Evolutionary conservation across 2,329 filamentous ascomycete genomes (phyloP).

Genomic region (Penicillium sclerotiorum): DNA sequence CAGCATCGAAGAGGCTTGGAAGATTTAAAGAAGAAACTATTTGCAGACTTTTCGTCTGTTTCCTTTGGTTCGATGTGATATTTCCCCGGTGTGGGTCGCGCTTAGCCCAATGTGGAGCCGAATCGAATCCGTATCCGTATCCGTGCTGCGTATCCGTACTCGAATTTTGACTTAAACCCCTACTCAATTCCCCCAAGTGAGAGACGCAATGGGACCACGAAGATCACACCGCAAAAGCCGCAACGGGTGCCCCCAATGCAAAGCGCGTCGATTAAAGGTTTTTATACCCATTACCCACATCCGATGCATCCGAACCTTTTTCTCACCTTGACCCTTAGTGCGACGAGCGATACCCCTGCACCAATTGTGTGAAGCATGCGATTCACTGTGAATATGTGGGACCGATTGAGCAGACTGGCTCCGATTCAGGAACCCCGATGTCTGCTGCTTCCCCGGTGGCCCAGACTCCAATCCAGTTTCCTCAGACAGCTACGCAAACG

Average conservation of each 20-base stretch:
- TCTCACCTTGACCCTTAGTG: conserved; percentile 21
- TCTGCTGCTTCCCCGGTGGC: conserved; percentile 7
- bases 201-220: conserved; percentile 25
- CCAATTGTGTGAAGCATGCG: conserved; percentile 28
- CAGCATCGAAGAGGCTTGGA: too few relatives aligned
- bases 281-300: neutral
- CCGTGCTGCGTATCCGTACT: conserved; percentile 17
- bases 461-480: conserved; percentile 7
- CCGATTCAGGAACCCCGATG: neutral
- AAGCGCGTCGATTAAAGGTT: conserved; percentile 28
- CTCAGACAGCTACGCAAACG: too few relatives aligned
- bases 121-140: conserved; percentile 19
- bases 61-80: too few relatives aligned
- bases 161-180: conserved; percentile 1
- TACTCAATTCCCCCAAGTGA: neutral
- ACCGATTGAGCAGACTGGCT: neutral
- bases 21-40: too few relatives aligned
- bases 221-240: conserved; percentile 31
- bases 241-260: conserved; percentile 32
- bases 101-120: neutral
- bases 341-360: conserved; percentile 30
- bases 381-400: conserved; percentile 24
- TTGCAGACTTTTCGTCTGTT: too few relatives aligned
- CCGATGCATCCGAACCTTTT: neutral
- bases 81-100: neutral